A percentile compares a stretch with the other conserved stretches of the same genome.
Evolutionary conservation across 148 eudicot genomes (phyloP).

Genomic region (Rhododendron kiyosumense): DNA sequence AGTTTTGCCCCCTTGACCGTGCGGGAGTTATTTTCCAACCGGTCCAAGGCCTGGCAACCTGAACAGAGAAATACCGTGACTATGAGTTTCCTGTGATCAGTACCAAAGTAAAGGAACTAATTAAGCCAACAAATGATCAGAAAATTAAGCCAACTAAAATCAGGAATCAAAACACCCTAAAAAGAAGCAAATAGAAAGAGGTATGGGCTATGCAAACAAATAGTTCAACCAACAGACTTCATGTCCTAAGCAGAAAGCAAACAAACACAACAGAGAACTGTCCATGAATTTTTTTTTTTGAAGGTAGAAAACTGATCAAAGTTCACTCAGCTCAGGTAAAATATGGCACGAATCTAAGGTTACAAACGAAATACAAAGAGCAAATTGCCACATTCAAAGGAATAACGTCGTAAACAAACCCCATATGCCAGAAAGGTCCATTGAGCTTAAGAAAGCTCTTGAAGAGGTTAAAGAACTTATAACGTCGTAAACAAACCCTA

Average conservation of each 20-base stretch:
- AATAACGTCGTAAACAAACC: too few species aligned
- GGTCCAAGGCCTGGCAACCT: conserved; percentile 76
- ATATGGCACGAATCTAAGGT: neutral
- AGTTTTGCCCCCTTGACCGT: conserved; percentile 75
- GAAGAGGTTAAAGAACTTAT: neutral
- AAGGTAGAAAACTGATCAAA: neutral
- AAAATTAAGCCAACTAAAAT: neutral
- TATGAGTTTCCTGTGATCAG: neutral
- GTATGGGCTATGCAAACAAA: neutral
- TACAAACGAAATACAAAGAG: neutral
- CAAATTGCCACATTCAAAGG: neutral
- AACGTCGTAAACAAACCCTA: neutral
- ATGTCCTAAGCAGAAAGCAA: neutral
- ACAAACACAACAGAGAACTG: neutral
- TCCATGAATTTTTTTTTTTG: neutral
- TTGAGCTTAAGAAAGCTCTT: neutral
- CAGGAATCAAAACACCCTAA: neutral
- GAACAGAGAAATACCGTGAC: conserved; percentile 16
- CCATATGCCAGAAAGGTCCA: too few species aligned
- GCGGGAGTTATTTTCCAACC: conserved; percentile 77
- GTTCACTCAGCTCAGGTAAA: neutral
- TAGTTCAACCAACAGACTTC: neutral
- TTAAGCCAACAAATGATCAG: neutral
- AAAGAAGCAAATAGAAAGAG: neutral
- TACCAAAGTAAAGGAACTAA: neutral